Conservation (phyloP, 2,329 filamentous ascomycete genomes). For the Gnomoniopsis smithogilvyi region DNA sequence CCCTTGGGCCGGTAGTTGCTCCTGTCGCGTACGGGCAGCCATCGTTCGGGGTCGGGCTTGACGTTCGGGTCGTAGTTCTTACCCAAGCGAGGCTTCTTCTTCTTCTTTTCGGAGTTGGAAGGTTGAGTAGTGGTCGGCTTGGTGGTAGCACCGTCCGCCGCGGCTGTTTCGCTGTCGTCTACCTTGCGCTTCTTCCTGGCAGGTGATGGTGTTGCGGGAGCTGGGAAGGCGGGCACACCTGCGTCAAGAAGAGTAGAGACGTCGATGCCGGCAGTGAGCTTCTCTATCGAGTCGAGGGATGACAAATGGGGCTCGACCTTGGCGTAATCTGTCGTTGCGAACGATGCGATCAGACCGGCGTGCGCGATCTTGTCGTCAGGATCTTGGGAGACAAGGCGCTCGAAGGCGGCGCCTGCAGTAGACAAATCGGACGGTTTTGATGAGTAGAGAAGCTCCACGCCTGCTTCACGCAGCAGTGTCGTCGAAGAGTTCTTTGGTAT, state of each 20-base stretch:
- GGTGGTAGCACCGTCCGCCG: constrained; percentile 12
- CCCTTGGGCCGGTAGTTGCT: constrained; percentile 88
- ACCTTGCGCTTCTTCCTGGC: constrained; percentile 47
- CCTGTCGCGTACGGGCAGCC: constrained; percentile 86
- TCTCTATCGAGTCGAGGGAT: constrained; percentile 58
- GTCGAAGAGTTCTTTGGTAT: constrained; percentile 27
- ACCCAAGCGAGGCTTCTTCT: constrained; percentile 52
- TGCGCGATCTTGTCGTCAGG: constrained; percentile 66
- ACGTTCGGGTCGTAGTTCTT: constrained; percentile 75
- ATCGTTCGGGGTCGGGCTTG: constrained; percentile 84
- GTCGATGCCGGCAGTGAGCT: constrained; percentile 59
- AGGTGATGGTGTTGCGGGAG: constrained; percentile 34
- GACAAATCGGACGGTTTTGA: constrained; percentile 64
- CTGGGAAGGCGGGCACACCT: constrained; percentile 55
- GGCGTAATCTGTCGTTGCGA: constrained; percentile 59
- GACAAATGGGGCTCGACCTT: constrained; percentile 53
- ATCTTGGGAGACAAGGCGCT: constrained; percentile 63
- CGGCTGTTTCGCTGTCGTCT: constrained; percentile 23
- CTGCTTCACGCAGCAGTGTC: constrained; percentile 71
- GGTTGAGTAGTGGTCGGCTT: not conserved
- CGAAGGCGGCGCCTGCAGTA: constrained; percentile 76
- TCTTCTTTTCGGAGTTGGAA: constrained; percentile 31
- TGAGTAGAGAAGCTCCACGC: constrained; percentile 77
- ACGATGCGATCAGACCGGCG: constrained; percentile 83
- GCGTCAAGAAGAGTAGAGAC: constrained; percentile 60